These are phyloP conservation scores for Telopea speciosissima DNA, from an alignment of 177 flowering plant genomes.

Conservation along the genomic window DNA sequence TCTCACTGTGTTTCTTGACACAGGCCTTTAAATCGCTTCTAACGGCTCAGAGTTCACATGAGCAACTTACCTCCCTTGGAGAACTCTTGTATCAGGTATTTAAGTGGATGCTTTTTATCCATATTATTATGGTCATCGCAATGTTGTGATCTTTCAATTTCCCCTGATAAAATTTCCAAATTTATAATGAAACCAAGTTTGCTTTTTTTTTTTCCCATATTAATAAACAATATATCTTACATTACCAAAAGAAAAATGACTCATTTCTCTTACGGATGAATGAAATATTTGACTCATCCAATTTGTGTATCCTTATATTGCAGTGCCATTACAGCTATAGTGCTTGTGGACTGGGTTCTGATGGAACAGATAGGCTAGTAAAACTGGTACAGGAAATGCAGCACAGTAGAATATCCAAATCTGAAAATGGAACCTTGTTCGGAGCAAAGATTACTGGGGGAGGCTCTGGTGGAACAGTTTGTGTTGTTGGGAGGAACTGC, in stretches of 20 bases:
- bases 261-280: neutral
- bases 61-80: slow-evolving; percentile 79
- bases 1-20: neutral
- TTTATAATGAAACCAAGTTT: neutral
- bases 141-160: neutral
- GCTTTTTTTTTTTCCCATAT: neutral
- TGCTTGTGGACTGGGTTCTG: slow-evolving; percentile 92
- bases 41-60: slow-evolving; percentile 64
- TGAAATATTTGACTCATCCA: neutral
- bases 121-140: neutral
- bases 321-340: slow-evolving; percentile 97
- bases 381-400: slow-evolving; percentile 85
- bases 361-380: slow-evolving; percentile 95
- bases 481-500: slow-evolving; percentile 75
- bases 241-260: too few relatives aligned
- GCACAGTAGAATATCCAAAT: slow-evolving; percentile 45
- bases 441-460: slow-evolving; percentile 99
- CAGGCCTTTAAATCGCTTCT: slow-evolving; percentile 90
- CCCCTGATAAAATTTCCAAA: neutral
- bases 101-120: neutral
- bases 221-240: neutral
- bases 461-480: slow-evolving; percentile 93
- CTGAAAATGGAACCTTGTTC: slow-evolving; percentile 68
- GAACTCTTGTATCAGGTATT: slow-evolving; percentile 90
- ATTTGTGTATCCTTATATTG: slow-evolving; percentile 6